Evolutionary conservation across 495 filamentous ascomycete genomes (phyloP), one percentile per base, ranked within the genome.

Genomic region (Physcia stellaris): DNA sequence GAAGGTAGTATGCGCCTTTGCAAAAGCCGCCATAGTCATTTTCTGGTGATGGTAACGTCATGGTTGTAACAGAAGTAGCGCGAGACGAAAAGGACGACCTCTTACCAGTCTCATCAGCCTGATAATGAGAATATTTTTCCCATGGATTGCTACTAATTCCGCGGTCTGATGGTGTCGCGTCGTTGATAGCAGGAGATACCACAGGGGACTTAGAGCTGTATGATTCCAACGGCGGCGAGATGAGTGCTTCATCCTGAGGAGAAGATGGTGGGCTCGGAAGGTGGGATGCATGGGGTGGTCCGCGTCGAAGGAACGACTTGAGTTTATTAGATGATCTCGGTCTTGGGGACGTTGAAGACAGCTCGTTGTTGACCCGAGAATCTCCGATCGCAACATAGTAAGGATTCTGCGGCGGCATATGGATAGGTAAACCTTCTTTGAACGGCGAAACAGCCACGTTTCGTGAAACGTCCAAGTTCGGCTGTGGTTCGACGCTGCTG

Each of bases 11-110:
- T 4, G 63, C 63, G 6, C 66, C 64, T 54, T 65, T 60, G 57
- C 66, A 69, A 50, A 69, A 68, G 9, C 63, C 64, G 27, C 57
- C 57, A 47, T 61, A 64, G 24, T 49, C 46, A 42, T 64, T 65
- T 10, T 54, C 13, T 4, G 20, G 35, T 21, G 21, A 37, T 11
- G 28, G 22, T 13, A 37, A 17, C 7, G 6, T 5, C n/a, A 24
- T 13, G 13, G 16, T 24, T 5, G 35, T 4, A 6, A 16, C 28
- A 7, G 35, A 26, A 26, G 35, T 26, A 16, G 35, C 6, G 11
- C 22, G 24, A 24, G n/a, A 26, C 20, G 18, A 9, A 15, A 13
- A 26, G 4, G 35, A 27, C 1, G 35, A n/a, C 12, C 35, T 21
- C 6, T 24, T 21, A n/a, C n/a, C n/a, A n/a, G n/a, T n/a, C n/a